Base-by-base conservation (phyloP, 1,284 basidiomycete species). In the Rhodotorula sp. region DNA sequence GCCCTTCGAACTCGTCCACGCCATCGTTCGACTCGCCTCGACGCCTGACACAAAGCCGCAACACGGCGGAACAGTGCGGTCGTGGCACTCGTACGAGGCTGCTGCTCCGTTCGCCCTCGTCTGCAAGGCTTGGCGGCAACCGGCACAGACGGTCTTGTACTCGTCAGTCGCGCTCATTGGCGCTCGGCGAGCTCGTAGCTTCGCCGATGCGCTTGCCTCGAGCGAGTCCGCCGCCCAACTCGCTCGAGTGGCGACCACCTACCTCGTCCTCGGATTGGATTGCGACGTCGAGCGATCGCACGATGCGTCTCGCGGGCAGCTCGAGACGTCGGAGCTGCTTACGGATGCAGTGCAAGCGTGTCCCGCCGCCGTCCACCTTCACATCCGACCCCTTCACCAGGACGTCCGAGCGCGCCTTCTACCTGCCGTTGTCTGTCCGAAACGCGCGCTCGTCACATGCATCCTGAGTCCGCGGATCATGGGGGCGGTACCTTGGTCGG, bases 121-220 rank as follows among this genome's bases (percentile, higher is more conserved):
- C 32, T 63, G 62, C 47, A 27, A 39, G 8, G 24, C 22, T 1
- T 63, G 62, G 62, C 49, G 54, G 10, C 11, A 8, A n/a, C 46
- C 53, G 8, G 62, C 54, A 20, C 62, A 63, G 39, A 15, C 62
- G 19, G 46, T 63, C 19, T 47, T 63, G 9, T 63, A 49, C 47
- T 56, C 62, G 9, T 56, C 46, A 4, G 62, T 63, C 15, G 54
- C 54, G 54, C 46, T 63, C 46, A 27, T 57, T 32, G 62, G 62
- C 19, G 17, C 20, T 17, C 46, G 46, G 1, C 54, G 11, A 2
- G 54, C 62, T 19, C 9, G 4, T 4, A 34, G n/a, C 9, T 63
- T 63, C 39, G 13, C 30, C 34, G 44, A 30, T 32, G 32, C 62
- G 2, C 24, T n/a, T 15, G 2, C 22, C 4, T 2, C 6, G 9